Evolutionary conservation across 2,329 filamentous ascomycete genomes (phyloP).

Genomic region (Ilyonectria destructans): DNA sequence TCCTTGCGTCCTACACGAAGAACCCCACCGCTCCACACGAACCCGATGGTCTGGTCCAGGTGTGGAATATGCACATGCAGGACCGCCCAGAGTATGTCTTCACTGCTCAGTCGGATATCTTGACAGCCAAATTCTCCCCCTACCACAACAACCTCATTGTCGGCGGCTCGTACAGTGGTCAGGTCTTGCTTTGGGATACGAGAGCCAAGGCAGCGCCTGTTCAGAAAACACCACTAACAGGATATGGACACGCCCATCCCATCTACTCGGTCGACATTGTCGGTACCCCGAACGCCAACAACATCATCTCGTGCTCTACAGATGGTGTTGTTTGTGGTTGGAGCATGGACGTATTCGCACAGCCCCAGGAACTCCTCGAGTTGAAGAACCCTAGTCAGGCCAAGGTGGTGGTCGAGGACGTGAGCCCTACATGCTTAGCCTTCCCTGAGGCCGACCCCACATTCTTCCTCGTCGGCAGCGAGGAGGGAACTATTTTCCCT

Average conservation of each 20-base stretch:
- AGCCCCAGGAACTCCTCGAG: slow-evolving; percentile 95
- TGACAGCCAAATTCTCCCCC: slow-evolving; percentile 97
- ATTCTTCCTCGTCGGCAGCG: slow-evolving; percentile 96
- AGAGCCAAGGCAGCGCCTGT: slow-evolving; percentile 90
- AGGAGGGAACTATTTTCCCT: slow-evolving; percentile 96
- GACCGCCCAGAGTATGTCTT: slow-evolving; percentile 97
- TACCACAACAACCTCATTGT: slow-evolving; percentile 98
- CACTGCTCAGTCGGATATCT: slow-evolving; percentile 94
- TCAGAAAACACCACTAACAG: slow-evolving; percentile 95
- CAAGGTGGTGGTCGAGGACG: slow-evolving; percentile 85
- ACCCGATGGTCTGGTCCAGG: slow-evolving; percentile 92
- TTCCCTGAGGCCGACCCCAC: slow-evolving; percentile 97
- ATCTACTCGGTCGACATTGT: slow-evolving; percentile 97
- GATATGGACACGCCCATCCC: slow-evolving; percentile 95
- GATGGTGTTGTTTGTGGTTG: slow-evolving; percentile 97
- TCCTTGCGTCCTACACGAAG: slow-evolving; percentile 97
- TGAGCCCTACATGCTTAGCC: slow-evolving; percentile 93
- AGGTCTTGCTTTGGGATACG: slow-evolving; percentile 97
- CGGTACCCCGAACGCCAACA: slow-evolving; percentile 98
- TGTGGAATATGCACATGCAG: slow-evolving; percentile 97
- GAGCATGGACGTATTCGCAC: slow-evolving; percentile 97
- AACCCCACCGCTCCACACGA: slow-evolving; percentile 96
- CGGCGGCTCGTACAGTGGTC: slow-evolving; percentile 95
- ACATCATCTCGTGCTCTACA: slow-evolving; percentile 97
- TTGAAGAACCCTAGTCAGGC: slow-evolving; percentile 88